Conservation (phyloP, 1,284 basidiomycete species). For the Sparassis latifolia region DNA sequence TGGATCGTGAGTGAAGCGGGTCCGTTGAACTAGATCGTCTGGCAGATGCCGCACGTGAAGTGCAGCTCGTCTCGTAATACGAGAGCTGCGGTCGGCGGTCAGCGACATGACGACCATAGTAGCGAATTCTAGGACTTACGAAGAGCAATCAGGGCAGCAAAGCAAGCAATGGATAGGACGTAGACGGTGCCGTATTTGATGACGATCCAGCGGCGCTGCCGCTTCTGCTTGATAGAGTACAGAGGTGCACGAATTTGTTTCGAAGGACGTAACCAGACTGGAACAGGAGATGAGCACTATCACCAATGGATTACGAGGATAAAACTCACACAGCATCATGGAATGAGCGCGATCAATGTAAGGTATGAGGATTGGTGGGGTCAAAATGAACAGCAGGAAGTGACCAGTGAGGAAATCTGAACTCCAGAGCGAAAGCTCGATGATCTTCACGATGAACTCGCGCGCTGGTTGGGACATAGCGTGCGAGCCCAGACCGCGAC, state of each 20-base stretch:
- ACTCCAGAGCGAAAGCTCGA: constrained; percentile 76
- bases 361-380: constrained; percentile 66
- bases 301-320: constrained; percentile 11
- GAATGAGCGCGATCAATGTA: constrained; percentile 75
- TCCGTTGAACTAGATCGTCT: constrained; percentile 56
- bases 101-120: constrained; percentile 5
- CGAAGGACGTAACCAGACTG: constrained; percentile 81
- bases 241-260: constrained; percentile 92
- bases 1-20: constrained; percentile 16
- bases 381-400: constrained; percentile 70
- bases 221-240: constrained; percentile 84
- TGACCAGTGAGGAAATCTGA: constrained; percentile 68
- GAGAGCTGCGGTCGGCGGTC: constrained; percentile 38
- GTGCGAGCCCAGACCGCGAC: constrained; percentile 81
- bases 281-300: constrained; percentile 12
- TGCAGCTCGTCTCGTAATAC: constrained; percentile 52
- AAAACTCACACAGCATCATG: constrained; percentile 60
- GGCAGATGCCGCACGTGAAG: constrained; percentile 62
- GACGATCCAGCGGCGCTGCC: constrained; percentile 83
- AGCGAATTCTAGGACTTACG: constrained; percentile 46
- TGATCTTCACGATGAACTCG: constrained; percentile 85
- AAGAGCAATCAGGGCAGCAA: constrained; percentile 70
- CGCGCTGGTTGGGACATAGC: constrained; percentile 86
- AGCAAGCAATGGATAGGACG: constrained; percentile 65
- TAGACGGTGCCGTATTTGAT: constrained; percentile 78